Conservation (phyloP, 768 basidiomycete genomes). For the Hypsizygus marmoreus region DNA sequence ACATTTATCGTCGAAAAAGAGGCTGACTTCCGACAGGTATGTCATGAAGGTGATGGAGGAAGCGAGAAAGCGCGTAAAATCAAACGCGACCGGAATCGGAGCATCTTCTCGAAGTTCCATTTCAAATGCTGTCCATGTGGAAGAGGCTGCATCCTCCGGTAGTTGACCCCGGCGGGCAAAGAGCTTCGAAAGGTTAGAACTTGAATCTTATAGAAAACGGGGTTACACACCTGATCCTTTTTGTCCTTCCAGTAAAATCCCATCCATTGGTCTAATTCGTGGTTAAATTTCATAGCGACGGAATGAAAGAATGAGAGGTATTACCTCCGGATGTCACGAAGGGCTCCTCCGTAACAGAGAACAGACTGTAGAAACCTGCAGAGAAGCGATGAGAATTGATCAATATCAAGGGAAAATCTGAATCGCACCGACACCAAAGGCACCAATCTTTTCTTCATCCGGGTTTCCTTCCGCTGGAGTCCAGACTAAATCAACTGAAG, state of each 20-base stretch:
- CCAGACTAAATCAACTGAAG: background rate
- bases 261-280: conserved; percentile 95
- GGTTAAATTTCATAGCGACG: no score
- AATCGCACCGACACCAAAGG: conserved; percentile 80
- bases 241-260: conserved; percentile 95
- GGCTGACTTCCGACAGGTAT: conserved; percentile 70
- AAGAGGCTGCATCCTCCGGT: conserved; percentile 35
- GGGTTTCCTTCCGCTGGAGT: conserved; percentile 85
- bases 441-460: conserved; percentile 92
- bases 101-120: conserved; percentile 84
- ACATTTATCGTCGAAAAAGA: conserved; percentile 81
- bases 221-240: conserved; percentile 69
- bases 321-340: conserved; percentile 82
- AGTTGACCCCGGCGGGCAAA: conserved; percentile 80
- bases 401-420: background rate
- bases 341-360: conserved; percentile 82
- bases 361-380: conserved; percentile 74
- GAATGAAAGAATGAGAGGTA: no score
- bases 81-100: conserved; percentile 80
- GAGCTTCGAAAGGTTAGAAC: conserved; percentile 45
- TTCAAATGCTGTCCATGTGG: conserved; percentile 83
- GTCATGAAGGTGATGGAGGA: conserved; percentile 95
- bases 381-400: background rate
- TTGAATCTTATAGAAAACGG: conserved; percentile 3
- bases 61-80: conserved; percentile 85